These are phyloP conservation scores for Colletotrichum sansevieriae DNA, from an alignment of 2,329 filamentous ascomycete genomes.

Conservation along the genomic window DNA sequence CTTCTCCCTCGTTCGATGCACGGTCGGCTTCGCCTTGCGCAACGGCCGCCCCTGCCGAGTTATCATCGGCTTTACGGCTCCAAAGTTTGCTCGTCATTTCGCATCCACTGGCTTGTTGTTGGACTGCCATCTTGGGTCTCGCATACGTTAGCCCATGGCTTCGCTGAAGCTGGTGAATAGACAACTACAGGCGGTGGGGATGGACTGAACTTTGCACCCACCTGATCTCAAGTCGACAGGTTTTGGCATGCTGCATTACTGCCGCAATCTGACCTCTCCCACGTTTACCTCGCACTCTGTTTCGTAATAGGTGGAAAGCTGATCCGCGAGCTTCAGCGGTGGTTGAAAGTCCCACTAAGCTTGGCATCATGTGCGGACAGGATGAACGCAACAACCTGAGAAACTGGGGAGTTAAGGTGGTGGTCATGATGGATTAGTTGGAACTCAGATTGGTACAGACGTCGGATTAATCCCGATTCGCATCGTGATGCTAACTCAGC, in stretches of 20 bases:
- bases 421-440: too few relatives aligned
- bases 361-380: not conserved
- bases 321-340: too few relatives aligned
- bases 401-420: not conserved
- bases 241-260: not conserved
- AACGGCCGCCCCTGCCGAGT: slow-evolving; percentile 3
- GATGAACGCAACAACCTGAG: not conserved
- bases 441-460: not conserved
- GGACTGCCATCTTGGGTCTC: not conserved
- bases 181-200: not conserved
- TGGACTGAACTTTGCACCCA: slow-evolving; percentile 5
- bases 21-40: slow-evolving; percentile 16
- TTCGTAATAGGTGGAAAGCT: not conserved
- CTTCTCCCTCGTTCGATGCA: slow-evolving; percentile 18
- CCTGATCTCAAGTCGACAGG: not conserved
- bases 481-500: not conserved
- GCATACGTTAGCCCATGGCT: not conserved
- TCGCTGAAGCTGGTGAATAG: not conserved
- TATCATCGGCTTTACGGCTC: slow-evolving; percentile 13
- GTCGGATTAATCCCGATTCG: slow-evolving; percentile 14
- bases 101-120: not conserved
- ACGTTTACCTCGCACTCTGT: too few relatives aligned
- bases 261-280: not conserved
- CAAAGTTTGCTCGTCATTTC: not conserved
- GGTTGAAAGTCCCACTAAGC: too few relatives aligned